phyloP scores from a whole-genome alignment of 1,139 yeast genomes.

The Yamadazyma triangularis region DNA sequence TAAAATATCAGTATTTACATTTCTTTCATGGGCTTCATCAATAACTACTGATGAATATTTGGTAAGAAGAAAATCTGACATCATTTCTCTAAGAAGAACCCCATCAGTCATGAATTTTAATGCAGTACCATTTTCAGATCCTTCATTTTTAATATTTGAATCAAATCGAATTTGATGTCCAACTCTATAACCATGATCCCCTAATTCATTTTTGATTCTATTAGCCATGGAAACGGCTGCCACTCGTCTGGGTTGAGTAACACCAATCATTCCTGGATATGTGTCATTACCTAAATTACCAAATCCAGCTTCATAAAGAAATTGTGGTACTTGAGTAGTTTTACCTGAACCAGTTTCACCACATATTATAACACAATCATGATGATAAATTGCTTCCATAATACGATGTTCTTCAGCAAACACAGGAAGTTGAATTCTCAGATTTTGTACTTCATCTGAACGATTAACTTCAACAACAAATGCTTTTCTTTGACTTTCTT shows the following conservation, averaged over 20 bases:
- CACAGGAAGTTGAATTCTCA: constrained; percentile 77
- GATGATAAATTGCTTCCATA: constrained; percentile 94
- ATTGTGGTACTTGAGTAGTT: constrained; percentile 75
- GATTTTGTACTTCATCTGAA: constrained; percentile 56
- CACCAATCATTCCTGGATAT: constrained; percentile 89
- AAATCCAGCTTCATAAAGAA: constrained; percentile 82
- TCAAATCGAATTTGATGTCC: constrained; percentile 94
- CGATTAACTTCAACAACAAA: constrained; percentile 67
- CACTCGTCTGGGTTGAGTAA: constrained; percentile 97
- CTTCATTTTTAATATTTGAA: constrained; percentile 57
- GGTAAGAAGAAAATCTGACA: constrained; percentile 73
- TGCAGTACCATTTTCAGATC: constrained; percentile 53
- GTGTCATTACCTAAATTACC: constrained; percentile 56
- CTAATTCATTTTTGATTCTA: constrained; percentile 81
- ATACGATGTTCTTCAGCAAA: constrained; percentile 86
- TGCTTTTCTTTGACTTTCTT: constrained; percentile 53
- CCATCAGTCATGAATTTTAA: constrained; percentile 99
- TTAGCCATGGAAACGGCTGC: constrained; percentile 98
- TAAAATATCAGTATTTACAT: constrained; percentile 89
- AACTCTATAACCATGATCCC: constrained; percentile 70
- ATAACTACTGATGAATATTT: constrained; percentile 85
- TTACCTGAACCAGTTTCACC: constrained; percentile 92
- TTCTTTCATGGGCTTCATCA: constrained; percentile 98
- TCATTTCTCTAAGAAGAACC: constrained; percentile 87
- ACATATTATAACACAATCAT: constrained; percentile 86